Base-by-base conservation (phyloP, 768 basidiomycete genomes). In the Boletus vinaceobasis region DNA sequence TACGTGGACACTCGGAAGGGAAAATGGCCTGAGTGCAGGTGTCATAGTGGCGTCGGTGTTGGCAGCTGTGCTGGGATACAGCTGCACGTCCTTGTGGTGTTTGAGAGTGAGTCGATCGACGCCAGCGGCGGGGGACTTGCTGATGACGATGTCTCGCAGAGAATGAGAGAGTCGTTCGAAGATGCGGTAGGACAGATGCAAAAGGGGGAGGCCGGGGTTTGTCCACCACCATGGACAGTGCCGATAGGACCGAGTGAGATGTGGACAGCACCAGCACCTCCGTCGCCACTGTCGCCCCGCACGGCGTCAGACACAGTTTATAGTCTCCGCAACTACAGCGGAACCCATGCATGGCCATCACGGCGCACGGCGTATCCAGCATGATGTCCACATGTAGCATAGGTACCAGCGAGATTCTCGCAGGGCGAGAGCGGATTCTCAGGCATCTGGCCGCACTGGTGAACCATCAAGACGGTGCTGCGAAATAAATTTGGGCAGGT, bases 41-140 rank as follows among this genome's bases (percentile, higher is more conserved):
- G 81, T 79, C 29, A 84, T 77, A 42, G 88, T 68, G 92, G 90
- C 94, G 44, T 15, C 71, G 5, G 72, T 73, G 70, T 93, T 93
- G 7, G 88, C 83, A 4, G 72, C 65, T 61, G 81, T 85, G 53
- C 71, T 74, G 55, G 88, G 71, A 15, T 94, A 65, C 57, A 71
- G 73, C 50, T 81, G 78, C 36, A 93, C 71, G 0, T 86, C 78
- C 65, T 89, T 93, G 59, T 87, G 75, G 67, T 90, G 92, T 67
- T 89, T 83, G 56, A 88, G 69, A 13, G 88, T 83, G 15, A 90
- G 76, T 7, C 32, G 23, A 43, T 27, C 32, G 40, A 19, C 1
- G n/a, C 15, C 31, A 27, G 31, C 23, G 42, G 38, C 35, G 37
- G 43, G 7, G 31, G 19, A 21, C 7, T 21, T 14, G 46, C 43